phyloP scores from a whole-genome alignment of 768 basidiomycete genomes.

The Russula griseocarnosa region DNA sequence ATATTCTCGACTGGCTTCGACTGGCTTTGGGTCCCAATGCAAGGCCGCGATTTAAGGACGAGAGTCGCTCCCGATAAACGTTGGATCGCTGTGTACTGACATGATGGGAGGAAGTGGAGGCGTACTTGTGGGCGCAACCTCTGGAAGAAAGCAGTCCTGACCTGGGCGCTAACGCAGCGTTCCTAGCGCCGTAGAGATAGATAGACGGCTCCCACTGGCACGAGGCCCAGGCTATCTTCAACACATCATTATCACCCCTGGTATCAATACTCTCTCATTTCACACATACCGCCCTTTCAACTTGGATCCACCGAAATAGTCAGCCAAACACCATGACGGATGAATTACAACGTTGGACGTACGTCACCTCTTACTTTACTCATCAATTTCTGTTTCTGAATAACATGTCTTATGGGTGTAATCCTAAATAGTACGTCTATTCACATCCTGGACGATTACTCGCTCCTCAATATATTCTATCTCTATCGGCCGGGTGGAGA shows the following conservation, averaged over 20 bases:
- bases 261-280: background rate
- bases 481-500: too few species aligned
- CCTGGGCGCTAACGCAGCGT: too few species aligned
- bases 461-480: too few species aligned
- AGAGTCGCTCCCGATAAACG: slow-evolving; percentile 17
- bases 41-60: slow-evolving; percentile 12
- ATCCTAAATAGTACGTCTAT: too few species aligned
- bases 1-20: too few species aligned
- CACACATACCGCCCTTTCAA: background rate
- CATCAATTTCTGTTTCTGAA: too few species aligned
- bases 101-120: background rate
- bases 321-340: background rate
- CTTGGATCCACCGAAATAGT: background rate
- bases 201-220: too few species aligned
- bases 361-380: background rate
- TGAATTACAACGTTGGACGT: background rate
- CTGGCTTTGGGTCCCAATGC: slow-evolving; percentile 28
- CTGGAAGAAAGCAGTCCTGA: too few species aligned
- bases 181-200: too few species aligned
- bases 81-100: slow-evolving; percentile 3
- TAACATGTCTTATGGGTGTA: too few species aligned
- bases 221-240: background rate
- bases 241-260: background rate
- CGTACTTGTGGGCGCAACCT: background rate
- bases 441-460: too few species aligned